Evolutionary conservation across 2,329 filamentous ascomycete species (phyloP).

Genomic region (Teratosphaeria epicoccoides): DNA sequence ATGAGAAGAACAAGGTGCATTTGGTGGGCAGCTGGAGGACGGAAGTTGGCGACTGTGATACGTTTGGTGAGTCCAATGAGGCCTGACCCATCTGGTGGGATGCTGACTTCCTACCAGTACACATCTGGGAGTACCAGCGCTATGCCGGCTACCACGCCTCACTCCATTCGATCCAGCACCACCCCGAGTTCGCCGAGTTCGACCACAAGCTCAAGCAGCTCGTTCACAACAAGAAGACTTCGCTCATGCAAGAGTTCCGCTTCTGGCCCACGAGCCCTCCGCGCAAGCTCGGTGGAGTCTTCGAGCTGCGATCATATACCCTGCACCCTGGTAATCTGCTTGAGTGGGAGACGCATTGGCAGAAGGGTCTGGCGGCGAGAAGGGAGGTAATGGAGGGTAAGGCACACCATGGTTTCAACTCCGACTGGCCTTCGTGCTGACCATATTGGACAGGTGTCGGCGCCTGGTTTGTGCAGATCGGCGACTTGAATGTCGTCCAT

Average conservation of each 20-base stretch:
- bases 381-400: slow-evolving; percentile 91
- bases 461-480: slow-evolving; percentile 98
- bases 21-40: slow-evolving; percentile 97
- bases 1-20: slow-evolving; percentile 85
- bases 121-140: slow-evolving; percentile 99
- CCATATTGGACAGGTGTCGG: slow-evolving; percentile 46
- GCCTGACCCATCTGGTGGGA: too few relatives aligned
- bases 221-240: slow-evolving; percentile 74
- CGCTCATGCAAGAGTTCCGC: slow-evolving; percentile 98
- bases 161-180: slow-evolving; percentile 68
- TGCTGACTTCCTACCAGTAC: slow-evolving; percentile 49
- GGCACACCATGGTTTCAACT: neutral
- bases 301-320: slow-evolving; percentile 93
- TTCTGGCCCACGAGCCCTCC: slow-evolving; percentile 97
- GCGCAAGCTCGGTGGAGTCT: slow-evolving; percentile 79
- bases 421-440: slow-evolving; percentile 33
- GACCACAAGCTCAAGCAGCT: slow-evolving; percentile 75
- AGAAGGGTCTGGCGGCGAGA: slow-evolving; percentile 77
- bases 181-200: slow-evolving; percentile 75
- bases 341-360: slow-evolving; percentile 98
- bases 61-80: slow-evolving; percentile 58
- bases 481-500: slow-evolving; percentile 93
- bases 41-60: slow-evolving; percentile 93
- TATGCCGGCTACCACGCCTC: slow-evolving; percentile 94
- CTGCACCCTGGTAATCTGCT: slow-evolving; percentile 90